A percentile compares a stretch with the other conserved stretches of the same genome.
These are phyloP conservation scores for Yarrowia divulgata DNA, from an alignment of 805 yeast genomes.

Conservation along the genomic window DNA sequence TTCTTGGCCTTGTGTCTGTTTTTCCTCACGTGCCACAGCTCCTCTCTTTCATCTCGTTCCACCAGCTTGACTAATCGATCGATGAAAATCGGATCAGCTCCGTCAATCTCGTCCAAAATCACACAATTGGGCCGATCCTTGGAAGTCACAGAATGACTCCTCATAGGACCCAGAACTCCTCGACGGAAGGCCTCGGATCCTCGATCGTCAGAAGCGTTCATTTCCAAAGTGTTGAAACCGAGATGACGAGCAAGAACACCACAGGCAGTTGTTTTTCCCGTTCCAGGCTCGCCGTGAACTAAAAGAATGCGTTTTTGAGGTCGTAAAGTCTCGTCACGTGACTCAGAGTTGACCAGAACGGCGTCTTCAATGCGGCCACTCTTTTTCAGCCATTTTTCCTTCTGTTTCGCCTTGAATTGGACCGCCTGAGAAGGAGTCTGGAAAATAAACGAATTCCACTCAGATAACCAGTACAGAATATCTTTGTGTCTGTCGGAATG, in stretches of 20 bases:
- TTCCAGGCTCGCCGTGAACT: constrained; percentile 91
- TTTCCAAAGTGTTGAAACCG: constrained; percentile 80
- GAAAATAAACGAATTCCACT: constrained; percentile 35
- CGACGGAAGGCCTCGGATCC: constrained; percentile 64
- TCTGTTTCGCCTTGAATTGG: constrained; percentile 10
- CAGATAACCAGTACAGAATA: constrained; percentile 28
- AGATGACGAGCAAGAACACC: constrained; percentile 83
- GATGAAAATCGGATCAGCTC: constrained; percentile 67
- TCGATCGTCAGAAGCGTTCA: constrained; percentile 86
- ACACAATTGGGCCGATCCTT: constrained; percentile 79
- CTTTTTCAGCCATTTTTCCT: constrained; percentile 30
- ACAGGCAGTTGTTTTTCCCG: constrained; percentile 89
- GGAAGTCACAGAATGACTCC: constrained; percentile 63
- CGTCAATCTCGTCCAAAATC: constrained; percentile 90
- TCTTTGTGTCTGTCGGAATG: constrained; percentile 28
- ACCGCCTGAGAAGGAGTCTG: constrained; percentile 28
- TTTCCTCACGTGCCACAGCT: constrained; percentile 50
- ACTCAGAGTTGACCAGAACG: background rate
- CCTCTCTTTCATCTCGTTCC: constrained; percentile 67
- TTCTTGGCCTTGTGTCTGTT: constrained; percentile 43
- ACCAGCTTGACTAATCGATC: constrained; percentile 64
- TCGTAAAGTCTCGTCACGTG: constrained; percentile 54
- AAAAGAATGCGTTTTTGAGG: constrained; percentile 71
- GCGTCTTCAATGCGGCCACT: constrained; percentile 2
- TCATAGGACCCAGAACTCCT: constrained; percentile 66